Conservation (phyloP, 805 yeast genomes). For the Candida ortonii region DNA sequence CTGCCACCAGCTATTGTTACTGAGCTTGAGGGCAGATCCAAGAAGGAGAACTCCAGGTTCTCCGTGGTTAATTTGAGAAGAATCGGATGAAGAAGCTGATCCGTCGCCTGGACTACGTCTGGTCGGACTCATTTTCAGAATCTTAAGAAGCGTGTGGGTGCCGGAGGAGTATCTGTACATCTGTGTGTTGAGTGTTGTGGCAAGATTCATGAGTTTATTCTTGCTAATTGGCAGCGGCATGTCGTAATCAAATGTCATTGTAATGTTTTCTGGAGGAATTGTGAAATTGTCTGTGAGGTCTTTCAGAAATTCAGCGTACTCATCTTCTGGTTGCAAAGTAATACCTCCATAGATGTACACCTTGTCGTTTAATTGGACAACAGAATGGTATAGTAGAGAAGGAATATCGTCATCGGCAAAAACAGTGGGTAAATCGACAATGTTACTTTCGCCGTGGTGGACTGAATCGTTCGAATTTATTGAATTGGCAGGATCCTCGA, state of each 20-base stretch:
- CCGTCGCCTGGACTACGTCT: too few species aligned
- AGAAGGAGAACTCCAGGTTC: slow-evolving; percentile 53
- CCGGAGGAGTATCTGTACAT: slow-evolving; percentile 38
- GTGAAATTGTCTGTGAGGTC: slow-evolving; percentile 31
- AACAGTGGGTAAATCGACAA: slow-evolving; percentile 33
- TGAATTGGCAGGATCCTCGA: not conserved
- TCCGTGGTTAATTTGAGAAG: slow-evolving; percentile 4
- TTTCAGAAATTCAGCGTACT: slow-evolving; percentile 25
- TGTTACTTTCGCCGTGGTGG: too few species aligned
- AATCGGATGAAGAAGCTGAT: slow-evolving; percentile 1
- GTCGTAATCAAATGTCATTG: slow-evolving; percentile 32
- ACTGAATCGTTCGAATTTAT: not conserved
- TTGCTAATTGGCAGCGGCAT: slow-evolving; percentile 46
- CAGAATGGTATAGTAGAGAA: slow-evolving; percentile 41
- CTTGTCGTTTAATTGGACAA: slow-evolving; percentile 38
- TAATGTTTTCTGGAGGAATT: slow-evolving; percentile 33
- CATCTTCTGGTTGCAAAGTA: slow-evolving; percentile 16
- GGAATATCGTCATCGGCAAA: slow-evolving; percentile 42
- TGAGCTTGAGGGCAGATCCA: slow-evolving; percentile 46
- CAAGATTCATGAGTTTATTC: slow-evolving; percentile 41
- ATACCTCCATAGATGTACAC: slow-evolving; percentile 48
- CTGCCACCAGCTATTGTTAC: slow-evolving; percentile 55
- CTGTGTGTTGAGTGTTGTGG: slow-evolving; percentile 37
- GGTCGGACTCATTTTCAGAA: slow-evolving; percentile 21
- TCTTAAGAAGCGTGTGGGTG: slow-evolving; percentile 36